phyloP scores from a whole-genome alignment of 2,329 filamentous ascomycete genomes.

The Anthostomella pinea region DNA sequence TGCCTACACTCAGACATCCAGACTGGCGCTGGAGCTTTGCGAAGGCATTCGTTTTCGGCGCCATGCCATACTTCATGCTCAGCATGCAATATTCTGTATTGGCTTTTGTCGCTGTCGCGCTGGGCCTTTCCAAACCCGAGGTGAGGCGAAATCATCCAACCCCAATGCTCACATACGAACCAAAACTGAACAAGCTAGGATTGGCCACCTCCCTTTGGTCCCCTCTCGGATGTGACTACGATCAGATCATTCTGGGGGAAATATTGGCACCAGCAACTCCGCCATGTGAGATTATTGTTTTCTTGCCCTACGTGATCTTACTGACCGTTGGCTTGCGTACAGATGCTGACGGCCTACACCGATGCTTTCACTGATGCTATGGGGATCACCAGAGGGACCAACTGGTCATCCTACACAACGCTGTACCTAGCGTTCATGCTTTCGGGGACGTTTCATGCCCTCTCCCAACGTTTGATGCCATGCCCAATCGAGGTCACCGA shows the following conservation, averaged over 20 bases:
- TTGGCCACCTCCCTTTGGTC: slow-evolving; percentile 3
- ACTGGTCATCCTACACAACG: slow-evolving; percentile 2
- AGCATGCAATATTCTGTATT: slow-evolving; percentile 3
- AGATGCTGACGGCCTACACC: slow-evolving; percentile 1
- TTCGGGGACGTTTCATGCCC: slow-evolving; percentile 3
- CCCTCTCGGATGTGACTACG: background rate
- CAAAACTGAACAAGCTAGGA: too few relatives aligned
- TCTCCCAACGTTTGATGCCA: background rate
- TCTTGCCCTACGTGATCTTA: too few relatives aligned
- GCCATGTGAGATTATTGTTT: too few relatives aligned
- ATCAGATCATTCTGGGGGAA: slow-evolving; percentile 4
- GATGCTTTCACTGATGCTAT: background rate
- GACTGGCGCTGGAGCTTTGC: slow-evolving; percentile 1
- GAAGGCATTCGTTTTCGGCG: background rate
- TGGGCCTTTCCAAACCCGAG: background rate
- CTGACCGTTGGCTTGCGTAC: too few relatives aligned
- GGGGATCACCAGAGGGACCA: background rate
- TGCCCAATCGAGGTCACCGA: background rate
- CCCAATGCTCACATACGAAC: too few relatives aligned
- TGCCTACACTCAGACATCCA: background rate
- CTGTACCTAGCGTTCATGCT: background rate
- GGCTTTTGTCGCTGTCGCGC: background rate
- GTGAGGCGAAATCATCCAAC: too few relatives aligned
- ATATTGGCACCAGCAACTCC: slow-evolving; percentile 8
- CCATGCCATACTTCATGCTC: slow-evolving; percentile 2